A percentile compares a stretch with the other conserved stretches of the same genome.
Evolutionary conservation across 2,329 filamentous ascomycete genomes (phyloP).

Genomic region (Aspergillus japonicus): DNA sequence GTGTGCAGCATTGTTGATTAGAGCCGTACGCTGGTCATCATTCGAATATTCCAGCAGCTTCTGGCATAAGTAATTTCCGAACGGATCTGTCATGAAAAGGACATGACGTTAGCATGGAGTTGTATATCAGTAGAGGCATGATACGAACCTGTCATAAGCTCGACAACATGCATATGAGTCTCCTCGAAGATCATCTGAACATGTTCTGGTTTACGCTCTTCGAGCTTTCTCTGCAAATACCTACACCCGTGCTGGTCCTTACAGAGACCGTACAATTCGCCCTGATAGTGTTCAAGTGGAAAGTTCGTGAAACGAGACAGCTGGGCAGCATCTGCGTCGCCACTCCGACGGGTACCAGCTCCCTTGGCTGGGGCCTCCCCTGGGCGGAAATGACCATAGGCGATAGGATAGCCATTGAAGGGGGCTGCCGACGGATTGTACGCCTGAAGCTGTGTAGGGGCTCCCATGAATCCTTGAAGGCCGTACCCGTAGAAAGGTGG

Average conservation of each 20-base stretch:
- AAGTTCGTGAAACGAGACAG: conserved; percentile 80
- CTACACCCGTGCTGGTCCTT: conserved; percentile 98
- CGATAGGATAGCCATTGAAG: conserved; percentile 50
- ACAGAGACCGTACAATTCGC: conserved; percentile 85
- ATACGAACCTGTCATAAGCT: conserved; percentile 78
- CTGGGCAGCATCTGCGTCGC: conserved; percentile 52
- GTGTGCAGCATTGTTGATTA: conserved; percentile 85
- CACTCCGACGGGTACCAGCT: conserved; percentile 61
- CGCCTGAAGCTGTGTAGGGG: conserved; percentile 31
- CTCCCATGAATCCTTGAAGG: conserved; percentile 56
- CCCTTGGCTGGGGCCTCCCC: conserved; percentile 75
- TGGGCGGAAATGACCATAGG: conserved; percentile 57
- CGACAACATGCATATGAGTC: conserved; percentile 88
- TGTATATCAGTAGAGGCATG: background rate
- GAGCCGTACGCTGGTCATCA: conserved; percentile 86
- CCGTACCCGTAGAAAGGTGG: conserved; percentile 52
- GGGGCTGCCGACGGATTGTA: conserved; percentile 59
- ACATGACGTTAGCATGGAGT: conserved; percentile 22
- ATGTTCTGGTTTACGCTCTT: conserved; percentile 79
- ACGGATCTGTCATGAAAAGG: conserved; percentile 63
- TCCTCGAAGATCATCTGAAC: conserved; percentile 93
- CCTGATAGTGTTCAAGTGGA: conserved; percentile 74
- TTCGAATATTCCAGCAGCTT: conserved; percentile 95
- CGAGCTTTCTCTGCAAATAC: conserved; percentile 94
- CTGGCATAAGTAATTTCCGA: conserved; percentile 98